Evolutionary conservation across 2,329 filamentous ascomycete genomes (phyloP), one percentile per base, ranked within the genome.

Genomic region (Cordyceps cicadae): DNA sequence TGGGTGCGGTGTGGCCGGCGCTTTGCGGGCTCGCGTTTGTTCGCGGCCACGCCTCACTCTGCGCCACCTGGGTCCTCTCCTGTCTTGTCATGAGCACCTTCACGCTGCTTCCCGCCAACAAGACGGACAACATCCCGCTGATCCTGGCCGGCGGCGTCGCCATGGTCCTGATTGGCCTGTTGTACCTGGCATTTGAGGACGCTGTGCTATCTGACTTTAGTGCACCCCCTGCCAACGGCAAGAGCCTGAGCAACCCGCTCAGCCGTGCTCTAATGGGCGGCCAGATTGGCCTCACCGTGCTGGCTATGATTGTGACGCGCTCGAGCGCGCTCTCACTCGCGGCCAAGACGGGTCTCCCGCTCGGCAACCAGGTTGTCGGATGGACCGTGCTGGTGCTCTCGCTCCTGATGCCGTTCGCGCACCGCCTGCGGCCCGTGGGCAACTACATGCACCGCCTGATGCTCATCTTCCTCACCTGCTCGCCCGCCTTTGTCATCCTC

Each of bases 401-500:
- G 0, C 76, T 97, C 17, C 71, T 87, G 7, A 83, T 96, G 70
- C 93, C 94, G 3, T 82, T 95, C 64, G 79, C 88, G n/a, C 90
- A 97, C 72, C 84, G 87, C 24, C 69, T 95, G 2, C 86, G 89
- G 65, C 88, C 91, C 1, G 94, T 90, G 71, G 88, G 81, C 66
- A 87, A 97, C 75, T 97, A 97, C 72, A 83, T 97, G 66, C 92
- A 97, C 72, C 87, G 92, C 26, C 79, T 99, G 4, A 82, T 92
- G 66, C 84, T 96, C 67, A 86, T 97, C 59, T 99, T 97, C 76
- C 80, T 99, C 54, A 89, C 92, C 5, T 97, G 95, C 71, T 89
- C 93, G 0, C 94, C 94, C 0, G 88, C 89, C 1, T 99, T 97
- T 74, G 88, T 99, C 70, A 93, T 99, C 68, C 84, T 99, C 55